Conservation (phyloP, 495 filamentous ascomycete species). For the Lophium mytilinum region DNA sequence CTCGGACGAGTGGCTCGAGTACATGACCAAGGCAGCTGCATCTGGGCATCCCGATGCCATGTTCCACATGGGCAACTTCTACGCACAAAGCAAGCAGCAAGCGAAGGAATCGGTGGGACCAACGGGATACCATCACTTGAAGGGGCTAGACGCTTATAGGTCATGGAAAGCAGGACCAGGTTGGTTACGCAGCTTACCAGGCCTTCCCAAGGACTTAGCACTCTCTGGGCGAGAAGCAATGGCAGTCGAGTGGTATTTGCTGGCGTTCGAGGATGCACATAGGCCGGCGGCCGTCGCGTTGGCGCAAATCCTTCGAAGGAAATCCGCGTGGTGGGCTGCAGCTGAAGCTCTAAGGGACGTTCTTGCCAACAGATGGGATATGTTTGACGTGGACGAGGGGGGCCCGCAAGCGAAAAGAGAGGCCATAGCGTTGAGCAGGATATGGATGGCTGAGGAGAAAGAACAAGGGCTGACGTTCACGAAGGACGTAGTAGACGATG, state of each 20-base stretch:
- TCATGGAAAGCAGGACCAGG: not conserved
- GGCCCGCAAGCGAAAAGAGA: too few species aligned
- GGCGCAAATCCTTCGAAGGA: too few species aligned
- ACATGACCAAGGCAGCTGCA: slow-evolving; percentile 21
- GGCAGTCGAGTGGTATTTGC: not conserved
- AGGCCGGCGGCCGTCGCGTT: too few species aligned
- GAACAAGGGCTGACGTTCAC: too few species aligned
- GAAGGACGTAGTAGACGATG: too few species aligned
- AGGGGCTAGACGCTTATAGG: not conserved
- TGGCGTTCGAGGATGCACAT: too few species aligned
- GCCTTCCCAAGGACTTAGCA: not conserved
- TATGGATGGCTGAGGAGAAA: too few species aligned
- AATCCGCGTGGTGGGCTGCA: too few species aligned
- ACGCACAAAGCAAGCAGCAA: not conserved
- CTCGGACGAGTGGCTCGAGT: slow-evolving; percentile 11
- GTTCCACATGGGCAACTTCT: slow-evolving; percentile 15
- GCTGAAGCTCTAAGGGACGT: too few species aligned
- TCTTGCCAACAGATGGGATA: too few species aligned
- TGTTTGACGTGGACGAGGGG: too few species aligned
- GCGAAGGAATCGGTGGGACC: not conserved
- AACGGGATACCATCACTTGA: not conserved
- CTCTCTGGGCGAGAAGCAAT: not conserved
- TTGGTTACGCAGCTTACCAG: not conserved
- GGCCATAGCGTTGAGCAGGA: too few species aligned
- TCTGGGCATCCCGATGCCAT: slow-evolving; percentile 15